Base-by-base conservation (phyloP, 257 asterid species). In the Gynochthodes officinalis region DNA sequence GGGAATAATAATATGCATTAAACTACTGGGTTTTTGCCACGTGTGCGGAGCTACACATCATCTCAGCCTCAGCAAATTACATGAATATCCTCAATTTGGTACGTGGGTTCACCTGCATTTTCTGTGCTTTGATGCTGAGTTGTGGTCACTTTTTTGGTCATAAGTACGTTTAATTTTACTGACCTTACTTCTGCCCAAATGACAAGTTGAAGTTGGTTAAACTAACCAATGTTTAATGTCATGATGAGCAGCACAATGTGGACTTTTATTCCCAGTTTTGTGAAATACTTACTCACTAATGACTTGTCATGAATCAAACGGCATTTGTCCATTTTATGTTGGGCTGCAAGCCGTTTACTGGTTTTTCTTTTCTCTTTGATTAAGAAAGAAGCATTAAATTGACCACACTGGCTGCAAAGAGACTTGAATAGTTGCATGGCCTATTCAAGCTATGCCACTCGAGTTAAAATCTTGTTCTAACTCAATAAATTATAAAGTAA, bases 131-230 rank as follows among this genome's bases (percentile, higher is more conserved):
- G 32, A 69, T 69, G 73, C 62, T 4, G 19, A 33, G 43, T 37
- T 52, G 9, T 8, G 48, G 32, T 19, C 27, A 13, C 8, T 35
- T 28, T 33, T 30, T 33, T 61, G 43, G 40, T 32, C 19, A n/a
- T 15, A 60, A 61, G 46, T 33, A 61, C 46, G 46, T 61, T 16
- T 49, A 46, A 67, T 54, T 67, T 67, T 67, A 30, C 8, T 35
- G 3, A 13, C 27, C 67, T 68, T 68, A 49, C 62, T 68, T 50
- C 16, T 49, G 49, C 33, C 33, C n/a, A 52, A 12, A 33, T 9
- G 62, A 69, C 50, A 33, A 52, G 73, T 69, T 69, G 30, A 52
- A 69, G 30, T 55, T 68, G 25, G 49, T 68, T 68, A 9, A 50
- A 50, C 57, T 50, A 62, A n/a, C n/a, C n/a, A n/a, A n/a, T n/a